A percentile compares a stretch with the other conserved stretches of the same genome.
These are phyloP conservation scores for Lunasporangiospora selenospora DNA, from an alignment of 192 early-diverging fungal genomes.

Conservation along the genomic window DNA sequence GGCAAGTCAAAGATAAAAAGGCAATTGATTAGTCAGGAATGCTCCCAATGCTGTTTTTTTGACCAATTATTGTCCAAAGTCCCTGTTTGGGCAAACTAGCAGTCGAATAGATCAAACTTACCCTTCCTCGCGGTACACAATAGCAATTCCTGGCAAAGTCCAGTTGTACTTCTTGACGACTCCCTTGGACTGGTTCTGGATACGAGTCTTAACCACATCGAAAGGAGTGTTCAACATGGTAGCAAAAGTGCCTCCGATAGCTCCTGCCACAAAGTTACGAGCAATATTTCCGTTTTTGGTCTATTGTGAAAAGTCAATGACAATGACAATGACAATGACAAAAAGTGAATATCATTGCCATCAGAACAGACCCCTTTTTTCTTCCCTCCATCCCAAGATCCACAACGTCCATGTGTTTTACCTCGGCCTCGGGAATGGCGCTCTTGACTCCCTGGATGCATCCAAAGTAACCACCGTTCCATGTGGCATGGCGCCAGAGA, in stretches of 20 bases:
- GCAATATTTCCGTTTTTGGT: conserved; percentile 77
- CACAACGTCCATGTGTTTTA: not conserved
- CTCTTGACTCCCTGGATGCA: conserved; percentile 74
- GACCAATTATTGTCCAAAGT: not conserved
- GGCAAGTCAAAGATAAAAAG: conserved; percentile 6
- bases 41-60: not conserved
- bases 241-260: conserved; percentile 92
- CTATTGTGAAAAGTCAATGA: no score
- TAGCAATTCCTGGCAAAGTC: conserved; percentile 77
- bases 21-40: not conserved
- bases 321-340: not conserved
- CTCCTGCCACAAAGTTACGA: conserved; percentile 91
- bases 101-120: conserved; percentile 48
- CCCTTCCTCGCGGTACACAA: conserved; percentile 91
- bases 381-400: not conserved
- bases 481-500: conserved; percentile 90
- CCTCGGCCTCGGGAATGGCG: conserved; percentile 79
- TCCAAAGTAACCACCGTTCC: conserved; percentile 99
- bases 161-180: conserved; percentile 88
- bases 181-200: conserved; percentile 82
- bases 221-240: conserved; percentile 95
- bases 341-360: no score
- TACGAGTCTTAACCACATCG: conserved; percentile 96
- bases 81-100: no score
- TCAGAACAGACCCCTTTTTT: not conserved